Evolutionary conservation across 2,329 filamentous ascomycete species (phyloP).

Genomic region (Paraconiothyrium sp.): DNA sequence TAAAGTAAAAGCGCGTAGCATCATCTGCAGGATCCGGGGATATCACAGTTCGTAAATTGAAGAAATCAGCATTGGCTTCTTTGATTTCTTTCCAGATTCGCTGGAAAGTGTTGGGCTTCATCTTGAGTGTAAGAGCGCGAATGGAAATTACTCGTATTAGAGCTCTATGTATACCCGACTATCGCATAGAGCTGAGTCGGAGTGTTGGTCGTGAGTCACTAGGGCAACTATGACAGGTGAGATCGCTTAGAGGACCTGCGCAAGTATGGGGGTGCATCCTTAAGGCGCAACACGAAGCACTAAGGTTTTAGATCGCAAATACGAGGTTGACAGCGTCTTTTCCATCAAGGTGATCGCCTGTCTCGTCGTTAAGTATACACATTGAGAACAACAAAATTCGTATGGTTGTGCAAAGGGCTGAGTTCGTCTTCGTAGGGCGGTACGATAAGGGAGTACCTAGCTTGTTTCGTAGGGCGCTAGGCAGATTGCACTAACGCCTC

Average conservation of each 20-base stretch:
- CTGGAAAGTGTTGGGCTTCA: slow-evolving; percentile 15
- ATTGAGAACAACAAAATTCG: too few relatives aligned
- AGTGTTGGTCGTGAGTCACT: slow-evolving; percentile 7
- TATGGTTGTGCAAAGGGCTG: too few relatives aligned
- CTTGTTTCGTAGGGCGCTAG: too few relatives aligned
- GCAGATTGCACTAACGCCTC: too few relatives aligned
- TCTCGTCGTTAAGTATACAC: too few relatives aligned
- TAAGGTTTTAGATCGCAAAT: too few relatives aligned
- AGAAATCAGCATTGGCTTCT: slow-evolving; percentile 17
- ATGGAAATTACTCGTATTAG: not conserved
- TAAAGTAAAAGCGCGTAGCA: slow-evolving; percentile 17
- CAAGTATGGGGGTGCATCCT: not conserved
- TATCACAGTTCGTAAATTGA: slow-evolving; percentile 16
- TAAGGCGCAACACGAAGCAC: too few relatives aligned
- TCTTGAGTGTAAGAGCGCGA: slow-evolving; percentile 3
- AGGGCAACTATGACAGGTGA: too few relatives aligned
- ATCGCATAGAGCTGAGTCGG: slow-evolving; percentile 6
- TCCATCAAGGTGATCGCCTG: too few relatives aligned
- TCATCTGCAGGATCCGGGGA: slow-evolving; percentile 15
- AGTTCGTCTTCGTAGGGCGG: too few relatives aligned
- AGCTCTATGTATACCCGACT: not conserved
- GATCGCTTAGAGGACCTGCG: slow-evolving; percentile 6
- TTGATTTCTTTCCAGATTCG: slow-evolving; percentile 17
- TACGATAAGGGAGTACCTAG: too few relatives aligned
- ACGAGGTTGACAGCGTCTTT: too few relatives aligned